Evolutionary conservation across 148 eudicot genomes (phyloP), one percentile per base, ranked within the genome.

Genomic region (Vaccinium darrowii): DNA sequence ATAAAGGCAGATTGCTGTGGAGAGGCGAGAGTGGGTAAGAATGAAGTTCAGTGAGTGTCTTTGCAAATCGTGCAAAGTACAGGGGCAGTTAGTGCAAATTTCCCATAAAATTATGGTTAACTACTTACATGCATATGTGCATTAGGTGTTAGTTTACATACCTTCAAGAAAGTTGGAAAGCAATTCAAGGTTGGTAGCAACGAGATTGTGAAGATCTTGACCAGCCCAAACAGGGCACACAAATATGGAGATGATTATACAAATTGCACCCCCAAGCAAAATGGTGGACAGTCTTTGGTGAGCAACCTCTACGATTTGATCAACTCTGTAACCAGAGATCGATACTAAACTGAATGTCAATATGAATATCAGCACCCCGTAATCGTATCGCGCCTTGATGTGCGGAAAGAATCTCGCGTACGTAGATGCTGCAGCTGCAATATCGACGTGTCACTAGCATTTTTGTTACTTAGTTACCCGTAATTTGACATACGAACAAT

Each of bases 141-240:
- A 30, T 33, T 74, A 7, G 16, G 18, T 2, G 47, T 57, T 27
- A 21, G 4, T 11, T 49, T 12, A 8, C 13, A 3, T 88, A 93
- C 95, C 95, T 91, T 91, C 88, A 76, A 93, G 80, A 78, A 91
- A 88, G 4, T 8, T 74, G 0, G 89, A 90, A 52, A 91, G 87
- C 79, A 88, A 91, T 33, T 86, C 89, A 1, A 92, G 73, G 23
- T 92, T 90, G 3, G 8, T 3, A 19, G 86, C 83, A 19, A 86
- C 80, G 23, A 87, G 90, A 16, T 75, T 86, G 78, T 91, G 94
- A 84, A 92, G 93, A 53, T 92, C 93, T 30, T 89, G 84, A 15
- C 94, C 94, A 53, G 93, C 93, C 94, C 93, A 92, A 7, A 91
- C 90, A 0, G 94, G 94, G 60, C 83, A 87, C 3, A 92, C 50